Conservation (phyloP, 768 basidiomycete genomes). For the Russula earlei region DNA sequence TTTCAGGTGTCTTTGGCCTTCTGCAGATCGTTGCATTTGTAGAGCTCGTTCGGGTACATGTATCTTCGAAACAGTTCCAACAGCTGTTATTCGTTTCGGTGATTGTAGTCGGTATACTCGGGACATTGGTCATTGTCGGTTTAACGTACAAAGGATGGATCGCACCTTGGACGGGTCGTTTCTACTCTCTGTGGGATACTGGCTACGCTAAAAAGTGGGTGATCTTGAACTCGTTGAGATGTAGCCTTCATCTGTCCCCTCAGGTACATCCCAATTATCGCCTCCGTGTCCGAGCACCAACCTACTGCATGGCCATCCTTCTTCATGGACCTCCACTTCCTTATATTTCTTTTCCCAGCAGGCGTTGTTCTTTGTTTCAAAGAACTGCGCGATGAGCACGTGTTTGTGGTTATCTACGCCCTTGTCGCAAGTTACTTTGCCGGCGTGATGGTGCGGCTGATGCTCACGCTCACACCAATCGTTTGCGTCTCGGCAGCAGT, state of each 20-base stretch:
- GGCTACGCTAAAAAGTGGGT: constrained; percentile 94
- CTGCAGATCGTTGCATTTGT: constrained; percentile 93
- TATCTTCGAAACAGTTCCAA: constrained; percentile 90
- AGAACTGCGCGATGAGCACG: constrained; percentile 88
- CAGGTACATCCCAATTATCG: constrained; percentile 94
- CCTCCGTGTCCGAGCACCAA: constrained; percentile 98
- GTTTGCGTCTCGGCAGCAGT: constrained; percentile 93
- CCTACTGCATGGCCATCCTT: constrained; percentile 99
- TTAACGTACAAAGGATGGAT: constrained; percentile 93
- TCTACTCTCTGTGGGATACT: constrained; percentile 99
- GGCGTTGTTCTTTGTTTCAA: constrained; percentile 93
- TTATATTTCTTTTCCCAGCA: constrained; percentile 96
- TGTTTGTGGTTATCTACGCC: constrained; percentile 98
- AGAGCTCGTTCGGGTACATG: constrained; percentile 78
- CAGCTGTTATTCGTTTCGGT: constrained; percentile 62
- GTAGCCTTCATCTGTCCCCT: constrained; percentile 12
- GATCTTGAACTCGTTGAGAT: background rate
- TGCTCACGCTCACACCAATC: constrained; percentile 94
- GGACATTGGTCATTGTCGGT: constrained; percentile 60
- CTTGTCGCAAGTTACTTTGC: constrained; percentile 96
- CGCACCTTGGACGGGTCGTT: constrained; percentile 99
- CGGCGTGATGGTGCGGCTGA: constrained; percentile 98
- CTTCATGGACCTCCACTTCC: constrained; percentile 98
- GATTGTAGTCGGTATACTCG: constrained; percentile 60
- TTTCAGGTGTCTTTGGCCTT: constrained; percentile 83